Base-by-base conservation (phyloP, 1,284 basidiomycete genomes). In the Fistulinella cinereoalba region DNA sequence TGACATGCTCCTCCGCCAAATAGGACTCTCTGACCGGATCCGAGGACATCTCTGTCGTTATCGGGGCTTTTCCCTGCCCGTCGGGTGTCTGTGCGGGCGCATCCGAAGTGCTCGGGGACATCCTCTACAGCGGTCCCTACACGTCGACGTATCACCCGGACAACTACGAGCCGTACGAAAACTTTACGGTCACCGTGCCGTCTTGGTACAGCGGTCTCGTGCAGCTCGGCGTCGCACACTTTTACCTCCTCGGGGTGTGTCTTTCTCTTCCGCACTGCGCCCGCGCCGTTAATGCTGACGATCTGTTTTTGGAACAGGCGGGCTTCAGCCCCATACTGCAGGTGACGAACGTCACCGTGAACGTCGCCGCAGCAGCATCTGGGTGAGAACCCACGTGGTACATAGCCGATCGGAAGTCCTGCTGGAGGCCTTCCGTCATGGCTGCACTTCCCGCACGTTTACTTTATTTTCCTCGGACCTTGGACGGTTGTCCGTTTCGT, bases 181-280 rank as follows among this genome's bases (percentile, higher is more conserved):
- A 80, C 59, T 77, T 79, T 53, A 72, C 73, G 6, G 66, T 81
- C n/a, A 61, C 57, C 4, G 58, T 81, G 23, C 77, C 77, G 41
- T 41, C 25, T 50, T 68, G 32, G 42, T 52, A 23, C 52, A 61
- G 16, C 65, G 73, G 13, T 43, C 46, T 12, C 21, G 56, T 65
- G 33, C 18, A 37, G 4, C 6, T 55, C 29, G 37, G 1, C 4
- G 21, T 39, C 2, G 43, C 41, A 19, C 37, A 16, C 28, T 39
- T 55, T 27, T 43, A 24, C 24, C 16, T 41, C 2, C 0, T 3
- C 0, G 43, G 32, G 6, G 53, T 55, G 34, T 5, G 56, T 41
- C 23, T 29, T 23, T 18, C 15, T 23, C 15, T 23, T 22, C 21
- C 6, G 34, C 9, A 15, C 15, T 7, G 15, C 29, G 31, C 15